Conservation (phyloP, 805 yeast genomes). For the Komagataella pseudopastoris region DNA sequence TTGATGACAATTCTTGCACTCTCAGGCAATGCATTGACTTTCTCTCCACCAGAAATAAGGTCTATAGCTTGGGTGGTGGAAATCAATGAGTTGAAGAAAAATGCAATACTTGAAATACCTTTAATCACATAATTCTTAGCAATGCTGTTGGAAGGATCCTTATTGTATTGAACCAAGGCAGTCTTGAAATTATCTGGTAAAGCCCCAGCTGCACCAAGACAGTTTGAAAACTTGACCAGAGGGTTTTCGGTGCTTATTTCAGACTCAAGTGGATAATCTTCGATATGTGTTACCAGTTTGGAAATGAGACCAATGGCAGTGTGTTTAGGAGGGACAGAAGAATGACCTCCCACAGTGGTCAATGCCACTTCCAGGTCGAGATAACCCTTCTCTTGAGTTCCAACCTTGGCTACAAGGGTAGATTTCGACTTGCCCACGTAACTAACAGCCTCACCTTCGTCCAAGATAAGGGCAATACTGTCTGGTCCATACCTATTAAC, state of each 20-base stretch:
- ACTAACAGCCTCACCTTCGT: conserved; percentile 36
- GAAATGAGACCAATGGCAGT: conserved; percentile 62
- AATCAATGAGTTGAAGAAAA: conserved; percentile 23
- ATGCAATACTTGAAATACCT: conserved; percentile 9
- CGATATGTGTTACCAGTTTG: conserved; percentile 39
- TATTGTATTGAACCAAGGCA: conserved; percentile 13
- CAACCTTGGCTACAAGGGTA: conserved; percentile 35
- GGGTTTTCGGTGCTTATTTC: conserved; percentile 43
- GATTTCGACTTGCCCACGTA: conserved; percentile 19
- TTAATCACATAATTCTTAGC: conserved; percentile 23
- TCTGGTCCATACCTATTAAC: conserved; percentile 41
- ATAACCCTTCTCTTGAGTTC: conserved; percentile 52
- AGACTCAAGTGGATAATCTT: conserved; percentile 37
- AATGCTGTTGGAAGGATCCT: conserved; percentile 9
- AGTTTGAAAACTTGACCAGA: conserved; percentile 35
- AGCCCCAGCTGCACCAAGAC: conserved; percentile 33
- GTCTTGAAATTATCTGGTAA: conserved; percentile 18
- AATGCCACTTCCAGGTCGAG: conserved; percentile 28
- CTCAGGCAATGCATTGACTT: conserved; percentile 66
- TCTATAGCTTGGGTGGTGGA: conserved; percentile 56
- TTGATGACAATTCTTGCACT: conserved; percentile 35
- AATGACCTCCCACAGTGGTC: conserved; percentile 64
- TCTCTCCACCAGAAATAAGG: conserved; percentile 54
- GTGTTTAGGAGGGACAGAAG: conserved; percentile 70
- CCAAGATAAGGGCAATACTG: conserved; percentile 46